Evolutionary conservation across 768 basidiomycete species (phyloP), one percentile per base, ranked within the genome.

Genomic region (Vishniacozyma victoriae): DNA sequence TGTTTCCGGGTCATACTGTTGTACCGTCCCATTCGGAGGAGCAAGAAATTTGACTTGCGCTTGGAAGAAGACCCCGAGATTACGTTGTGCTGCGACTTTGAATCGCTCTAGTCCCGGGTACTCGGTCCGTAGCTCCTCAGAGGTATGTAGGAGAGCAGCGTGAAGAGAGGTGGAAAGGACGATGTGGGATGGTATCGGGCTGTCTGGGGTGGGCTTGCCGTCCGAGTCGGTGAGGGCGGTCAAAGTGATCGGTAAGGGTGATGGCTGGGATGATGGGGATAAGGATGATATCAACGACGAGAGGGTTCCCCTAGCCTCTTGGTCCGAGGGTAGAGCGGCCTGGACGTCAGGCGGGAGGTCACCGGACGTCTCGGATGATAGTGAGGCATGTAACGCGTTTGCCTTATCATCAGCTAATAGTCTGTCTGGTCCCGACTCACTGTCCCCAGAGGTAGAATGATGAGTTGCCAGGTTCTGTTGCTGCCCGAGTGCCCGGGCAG

Each of bases 151-250:
- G 49, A 95, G 86, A 23, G 81, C 77, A 0, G 93, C 89, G 72
- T 95, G 91, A 26, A 93, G 75, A 4, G 83, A 77, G 2, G 86
- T 86, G 11, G 91, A 96, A 5, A 83, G 79, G 38, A 96, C 92
- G 52, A 97, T 87, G 26, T 80, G 75, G n/a, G 90, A 84, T 20
- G 78, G 62, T 37, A 78, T 68, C 4, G 62, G 40, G 27, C 22
- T 35, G 20, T 24, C 9, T 19, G 29, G 47, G 57, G 24, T 19
- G 45, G 18, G 57, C 61, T 33, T 62, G 14, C 70, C 60, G 12
- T 69, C 20, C 5, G 22, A 27, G 66, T 47, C 80, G 60, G 14
- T 75, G 77, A 50, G 46, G 35, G 40, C 38, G 5, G 47, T 54
- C 12, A 37, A 35, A 7, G 48, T 55, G n/a, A 54, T 46, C 12